phyloP scores from a whole-genome alignment of 192 early-diverging fungal genomes.

The Coemansia guatemalensis region DNA sequence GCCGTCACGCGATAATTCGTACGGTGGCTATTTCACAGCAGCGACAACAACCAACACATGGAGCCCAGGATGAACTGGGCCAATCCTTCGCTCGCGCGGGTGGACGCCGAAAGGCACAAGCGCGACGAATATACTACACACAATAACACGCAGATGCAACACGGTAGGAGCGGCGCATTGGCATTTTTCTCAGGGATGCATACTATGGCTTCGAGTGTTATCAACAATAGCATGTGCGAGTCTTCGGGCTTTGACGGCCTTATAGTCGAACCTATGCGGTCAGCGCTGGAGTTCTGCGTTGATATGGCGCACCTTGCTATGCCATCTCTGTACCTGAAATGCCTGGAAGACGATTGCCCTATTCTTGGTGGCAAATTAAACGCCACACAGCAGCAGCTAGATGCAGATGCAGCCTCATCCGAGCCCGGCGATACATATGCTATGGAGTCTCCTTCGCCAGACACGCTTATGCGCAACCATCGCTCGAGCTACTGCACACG shows the following conservation, averaged over 20 bases:
- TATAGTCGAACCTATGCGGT: slow-evolving; percentile 23
- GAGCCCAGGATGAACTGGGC: slow-evolving; percentile 14
- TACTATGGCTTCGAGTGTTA: not conserved
- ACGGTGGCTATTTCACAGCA: not conserved
- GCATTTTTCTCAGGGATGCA: not conserved
- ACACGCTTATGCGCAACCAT: not conserved
- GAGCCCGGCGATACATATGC: not conserved
- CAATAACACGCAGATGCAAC: not conserved
- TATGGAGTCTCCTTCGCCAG: not conserved
- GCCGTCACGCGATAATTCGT: not conserved
- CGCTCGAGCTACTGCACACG: not conserved
- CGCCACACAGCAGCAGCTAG: not conserved
- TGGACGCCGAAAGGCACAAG: not conserved
- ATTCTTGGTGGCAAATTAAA: not conserved
- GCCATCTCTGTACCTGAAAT: slow-evolving; percentile 48
- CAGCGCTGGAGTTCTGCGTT: slow-evolving; percentile 31
- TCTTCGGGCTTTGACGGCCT: slow-evolving; percentile 4
- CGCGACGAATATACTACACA: not conserved
- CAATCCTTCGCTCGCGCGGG: not conserved
- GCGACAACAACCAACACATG: slow-evolving; percentile 1
- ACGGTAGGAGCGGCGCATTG: not conserved
- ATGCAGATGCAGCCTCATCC: not conserved
- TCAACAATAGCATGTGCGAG: slow-evolving; percentile 1
- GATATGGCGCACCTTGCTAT: slow-evolving; percentile 42
- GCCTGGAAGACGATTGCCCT: slow-evolving; percentile 17